Base-by-base conservation (phyloP, 1,284 basidiomycete genomes). In the Pterula multifida region DNA sequence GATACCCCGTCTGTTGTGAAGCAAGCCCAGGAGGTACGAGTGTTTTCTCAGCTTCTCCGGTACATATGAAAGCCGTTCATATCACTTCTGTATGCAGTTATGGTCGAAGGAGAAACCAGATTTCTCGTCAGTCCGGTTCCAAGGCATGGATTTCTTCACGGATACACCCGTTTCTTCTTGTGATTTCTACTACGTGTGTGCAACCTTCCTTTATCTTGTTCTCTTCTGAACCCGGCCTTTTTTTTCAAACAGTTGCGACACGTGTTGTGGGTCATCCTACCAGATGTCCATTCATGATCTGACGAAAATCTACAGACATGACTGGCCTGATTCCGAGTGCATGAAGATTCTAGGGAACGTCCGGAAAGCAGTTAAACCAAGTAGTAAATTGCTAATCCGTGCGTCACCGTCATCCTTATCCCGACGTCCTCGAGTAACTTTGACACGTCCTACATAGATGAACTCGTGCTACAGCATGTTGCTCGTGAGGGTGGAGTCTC, bases 141-240 rank as follows among this genome's bases (percentile, higher is more conserved):
- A 32, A 32, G 28, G 15, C 15, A 32, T 32, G 28, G 67, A 77
- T 54, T 76, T 75, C 58, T 68, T 77, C 32, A 58, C 59, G 36
- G 65, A 67, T 44, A 52, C 61, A 17, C 72, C 72, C 1, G 63
- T 69, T 13, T 51, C 56, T 17, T 65, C 60, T 0, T 66, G 67
- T 32, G 68, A 75, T 48, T 61, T 70, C 9, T 76, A 74, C 54
- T 72, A 72, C 55, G 73, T 74, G 50, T 25, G 21, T 12, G 23
- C 39, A 6, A 15, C 39, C 6, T 19, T 17, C 39, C 39, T 42
- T 42, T 22, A 4, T 42, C 13, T 42, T 42, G 9, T 17, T n/a
- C 39, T 42, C 39, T 42, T 19, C n/a, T n/a, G 13, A 6, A 19
- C 9, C 39, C 39, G n/a, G 39, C 9, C 3, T 11, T 15, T 32